Evolutionary conservation across 2,329 filamentous ascomycete species (phyloP).

Genomic region (Coccinonectria pachysandricola): DNA sequence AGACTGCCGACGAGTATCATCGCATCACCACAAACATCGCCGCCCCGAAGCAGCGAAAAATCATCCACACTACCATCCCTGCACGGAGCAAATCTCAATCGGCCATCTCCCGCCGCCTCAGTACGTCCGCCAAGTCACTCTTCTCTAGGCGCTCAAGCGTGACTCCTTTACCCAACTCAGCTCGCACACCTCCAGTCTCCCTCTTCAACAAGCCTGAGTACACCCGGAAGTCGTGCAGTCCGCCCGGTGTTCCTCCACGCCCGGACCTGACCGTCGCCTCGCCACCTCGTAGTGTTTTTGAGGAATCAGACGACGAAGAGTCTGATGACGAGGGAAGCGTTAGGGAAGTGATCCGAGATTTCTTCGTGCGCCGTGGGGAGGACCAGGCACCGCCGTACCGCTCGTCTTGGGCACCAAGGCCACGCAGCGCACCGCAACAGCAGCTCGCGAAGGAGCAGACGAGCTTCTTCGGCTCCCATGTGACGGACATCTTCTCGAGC

Average conservation of each 20-base stretch:
- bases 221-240: slow-evolving; percentile 8
- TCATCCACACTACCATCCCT: slow-evolving; percentile 5
- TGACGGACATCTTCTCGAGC: slow-evolving; percentile 15
- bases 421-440: slow-evolving; percentile 6
- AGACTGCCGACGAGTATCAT: slow-evolving; percentile 26
- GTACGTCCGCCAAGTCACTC: slow-evolving; percentile 16
- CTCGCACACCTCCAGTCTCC: slow-evolving; percentile 7
- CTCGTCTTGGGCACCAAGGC: slow-evolving; percentile 5
- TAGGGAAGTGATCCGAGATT: slow-evolving; percentile 12
- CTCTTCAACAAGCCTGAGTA: slow-evolving; percentile 8
- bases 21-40: slow-evolving; percentile 24
- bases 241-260: slow-evolving; percentile 6
- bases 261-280: slow-evolving; percentile 6
- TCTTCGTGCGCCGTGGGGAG: slow-evolving; percentile 14
- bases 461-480: slow-evolving; percentile 11
- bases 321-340: slow-evolving; percentile 11
- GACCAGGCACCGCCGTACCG: too few species aligned
- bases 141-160: slow-evolving; percentile 20
- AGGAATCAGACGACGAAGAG: slow-evolving; percentile 22
- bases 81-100: slow-evolving; percentile 7
- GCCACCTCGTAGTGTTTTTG: slow-evolving; percentile 22
- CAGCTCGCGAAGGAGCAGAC: slow-evolving; percentile 5
- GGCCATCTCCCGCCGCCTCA: slow-evolving; percentile 15
- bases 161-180: slow-evolving; percentile 6
- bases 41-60: slow-evolving; percentile 14